These are phyloP conservation scores for Fusarium sp. DNA, from an alignment of 2,329 filamentous ascomycete genomes.

Conservation along the genomic window DNA sequence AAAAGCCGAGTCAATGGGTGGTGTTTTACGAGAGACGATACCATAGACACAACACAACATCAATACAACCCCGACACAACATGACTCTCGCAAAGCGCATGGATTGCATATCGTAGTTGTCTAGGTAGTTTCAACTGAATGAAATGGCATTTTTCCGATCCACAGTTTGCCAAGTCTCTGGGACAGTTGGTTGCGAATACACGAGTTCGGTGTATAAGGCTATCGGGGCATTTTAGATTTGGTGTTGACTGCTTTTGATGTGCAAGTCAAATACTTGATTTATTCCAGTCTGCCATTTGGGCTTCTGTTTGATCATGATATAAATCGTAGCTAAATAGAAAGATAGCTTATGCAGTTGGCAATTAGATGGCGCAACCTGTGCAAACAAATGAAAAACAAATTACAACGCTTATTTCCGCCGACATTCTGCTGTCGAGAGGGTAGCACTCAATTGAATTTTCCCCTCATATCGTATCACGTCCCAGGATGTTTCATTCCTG, in stretches of 20 bases:
- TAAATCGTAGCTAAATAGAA: constrained; percentile 29
- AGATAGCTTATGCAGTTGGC: constrained; percentile 25
- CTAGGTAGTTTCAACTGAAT: constrained; percentile 9
- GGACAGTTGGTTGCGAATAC: no score
- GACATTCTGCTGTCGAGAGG: constrained; percentile 22
- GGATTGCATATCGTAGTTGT: constrained; percentile 14
- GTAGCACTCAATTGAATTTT: constrained; percentile 12
- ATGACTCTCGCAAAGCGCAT: constrained; percentile 11
- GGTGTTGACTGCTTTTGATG: not conserved
- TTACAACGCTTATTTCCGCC: constrained; percentile 45
- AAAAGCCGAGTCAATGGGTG: constrained; percentile 28
- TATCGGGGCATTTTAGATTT: not conserved
- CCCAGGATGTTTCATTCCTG: not conserved
- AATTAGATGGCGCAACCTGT: constrained; percentile 36
- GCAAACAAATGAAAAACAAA: constrained; percentile 29
- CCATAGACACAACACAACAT: constrained; percentile 46
- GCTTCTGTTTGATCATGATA: constrained; percentile 31
- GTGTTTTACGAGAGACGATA: constrained; percentile 51
- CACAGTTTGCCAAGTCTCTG: no score
- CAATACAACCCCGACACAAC: constrained; percentile 26
- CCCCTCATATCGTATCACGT: constrained; percentile 20
- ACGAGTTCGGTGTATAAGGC: not conserved
- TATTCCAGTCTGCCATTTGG: constrained; percentile 35
- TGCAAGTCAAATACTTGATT: constrained; percentile 29
- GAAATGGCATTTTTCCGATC: not conserved